Conservation (phyloP, 2,329 filamentous ascomycete genomes). For the Orbilia ellipsospora region DNA sequence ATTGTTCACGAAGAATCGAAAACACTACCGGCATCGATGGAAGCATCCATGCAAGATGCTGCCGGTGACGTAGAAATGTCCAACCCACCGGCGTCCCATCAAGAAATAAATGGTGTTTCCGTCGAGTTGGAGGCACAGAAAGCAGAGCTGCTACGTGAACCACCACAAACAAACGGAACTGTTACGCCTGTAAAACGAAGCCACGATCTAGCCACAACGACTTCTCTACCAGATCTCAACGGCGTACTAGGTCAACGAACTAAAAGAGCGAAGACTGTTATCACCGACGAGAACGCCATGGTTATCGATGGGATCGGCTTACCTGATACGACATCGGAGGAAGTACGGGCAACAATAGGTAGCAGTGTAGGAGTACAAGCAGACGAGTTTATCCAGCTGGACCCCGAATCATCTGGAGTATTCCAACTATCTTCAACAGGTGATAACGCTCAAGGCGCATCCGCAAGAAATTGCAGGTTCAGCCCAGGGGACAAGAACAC, state of each 20-base stretch:
- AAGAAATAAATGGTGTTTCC: conserved; percentile 41
- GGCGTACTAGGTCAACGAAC: conserved; percentile 40
- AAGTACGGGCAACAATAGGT: conserved; percentile 51
- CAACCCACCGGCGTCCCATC: conserved; percentile 9
- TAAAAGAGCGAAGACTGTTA: conserved; percentile 45
- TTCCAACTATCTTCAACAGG: conserved; percentile 31
- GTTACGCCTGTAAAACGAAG: conserved; percentile 47
- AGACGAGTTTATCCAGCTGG: conserved; percentile 49
- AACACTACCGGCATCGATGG: conserved; percentile 12
- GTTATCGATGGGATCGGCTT: conserved; percentile 48
- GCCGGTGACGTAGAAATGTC: conserved; percentile 48
- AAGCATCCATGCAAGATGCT: conserved; percentile 37
- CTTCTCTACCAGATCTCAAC: conserved; percentile 24
- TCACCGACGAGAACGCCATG: conserved; percentile 44
- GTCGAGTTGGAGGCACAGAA: conserved; percentile 48
- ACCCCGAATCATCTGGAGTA: conserved; percentile 42
- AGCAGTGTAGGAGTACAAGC: conserved; percentile 51
- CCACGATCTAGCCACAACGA: conserved; percentile 34
- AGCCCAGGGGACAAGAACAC: conserved; percentile 33
- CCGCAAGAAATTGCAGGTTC: conserved; percentile 45
- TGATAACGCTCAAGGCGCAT: conserved; percentile 18
- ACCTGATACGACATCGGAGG: conserved; percentile 52
- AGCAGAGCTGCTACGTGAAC: conserved; percentile 41
- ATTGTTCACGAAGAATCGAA: conserved; percentile 28
- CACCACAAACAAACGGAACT: conserved; percentile 48